Evolutionary conservation across 208 protist genomes (phyloP).

Genomic region (Porcisia deanei): DNA sequence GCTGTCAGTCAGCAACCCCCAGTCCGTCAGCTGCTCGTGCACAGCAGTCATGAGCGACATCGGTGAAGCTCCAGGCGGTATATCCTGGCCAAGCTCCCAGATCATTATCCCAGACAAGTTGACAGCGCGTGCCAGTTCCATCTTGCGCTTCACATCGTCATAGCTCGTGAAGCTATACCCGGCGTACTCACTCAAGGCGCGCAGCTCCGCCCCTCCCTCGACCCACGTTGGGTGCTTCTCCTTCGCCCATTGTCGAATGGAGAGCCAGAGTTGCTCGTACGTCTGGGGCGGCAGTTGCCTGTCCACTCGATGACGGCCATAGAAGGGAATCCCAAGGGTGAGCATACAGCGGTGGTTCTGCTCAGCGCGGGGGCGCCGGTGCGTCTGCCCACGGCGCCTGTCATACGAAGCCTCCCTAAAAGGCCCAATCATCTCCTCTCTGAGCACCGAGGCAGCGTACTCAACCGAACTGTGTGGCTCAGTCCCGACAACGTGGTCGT

Average conservation of each 20-base stretch:
- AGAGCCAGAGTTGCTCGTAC: conserved; percentile 44
- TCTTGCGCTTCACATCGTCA: conserved; percentile 49
- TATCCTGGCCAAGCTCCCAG: conserved; percentile 78
- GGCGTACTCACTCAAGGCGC: conserved; percentile 33
- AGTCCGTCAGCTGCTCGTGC: conserved; percentile 44
- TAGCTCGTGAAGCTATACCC: conserved; percentile 49
- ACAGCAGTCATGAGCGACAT: conserved; percentile 59
- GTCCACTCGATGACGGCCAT: conserved; percentile 41
- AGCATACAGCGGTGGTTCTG: conserved; percentile 36
- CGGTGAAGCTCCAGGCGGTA: conserved; percentile 41
- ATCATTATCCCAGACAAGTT: conserved; percentile 68
- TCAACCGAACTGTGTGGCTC: conserved; percentile 35
- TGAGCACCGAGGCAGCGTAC: conserved; percentile 34
- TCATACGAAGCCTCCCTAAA: conserved; percentile 1
- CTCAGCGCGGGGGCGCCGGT: not conserved
- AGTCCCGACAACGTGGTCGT: conserved; percentile 39
- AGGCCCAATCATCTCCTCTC: conserved; percentile 18
- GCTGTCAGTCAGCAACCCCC: conserved; percentile 13
- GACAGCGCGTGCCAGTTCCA: conserved; percentile 43
- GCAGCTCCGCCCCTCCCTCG: conserved; percentile 30
- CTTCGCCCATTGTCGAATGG: conserved; percentile 36
- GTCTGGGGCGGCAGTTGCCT: conserved; percentile 33
- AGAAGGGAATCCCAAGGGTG: conserved; percentile 71
- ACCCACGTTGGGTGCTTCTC: conserved; percentile 35
- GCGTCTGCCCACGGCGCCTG: not conserved